These are phyloP conservation scores for Cytospora chrysosperma DNA, from an alignment of 2,329 filamentous ascomycete species.

Conservation along the genomic window DNA sequence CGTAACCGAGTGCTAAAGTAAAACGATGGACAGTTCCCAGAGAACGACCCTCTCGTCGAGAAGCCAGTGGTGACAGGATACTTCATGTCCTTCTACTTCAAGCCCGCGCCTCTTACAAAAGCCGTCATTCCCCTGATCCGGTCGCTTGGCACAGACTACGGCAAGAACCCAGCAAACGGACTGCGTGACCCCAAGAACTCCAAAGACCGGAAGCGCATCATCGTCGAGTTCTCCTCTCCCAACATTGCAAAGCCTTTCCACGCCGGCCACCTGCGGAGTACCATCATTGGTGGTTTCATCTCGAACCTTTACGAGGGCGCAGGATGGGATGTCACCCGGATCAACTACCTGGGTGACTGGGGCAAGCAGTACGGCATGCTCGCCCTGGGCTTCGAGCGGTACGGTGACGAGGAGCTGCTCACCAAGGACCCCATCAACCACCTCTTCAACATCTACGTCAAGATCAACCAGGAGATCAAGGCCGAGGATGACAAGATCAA, in stretches of 20 bases:
- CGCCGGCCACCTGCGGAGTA: slow-evolving; percentile 73
- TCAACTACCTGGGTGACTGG: slow-evolving; percentile 82
- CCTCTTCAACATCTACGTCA: slow-evolving; percentile 78
- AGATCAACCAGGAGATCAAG: slow-evolving; percentile 67
- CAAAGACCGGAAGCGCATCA: slow-evolving; percentile 62
- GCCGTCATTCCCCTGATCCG: slow-evolving; percentile 70
- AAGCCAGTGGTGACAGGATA: slow-evolving; percentile 66
- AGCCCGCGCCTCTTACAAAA: slow-evolving; percentile 62
- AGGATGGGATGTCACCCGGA: slow-evolving; percentile 70
- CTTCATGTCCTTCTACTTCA: slow-evolving; percentile 80
- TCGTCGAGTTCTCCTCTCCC: slow-evolving; percentile 81
- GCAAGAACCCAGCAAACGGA: slow-evolving; percentile 60
- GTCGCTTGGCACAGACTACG: slow-evolving; percentile 59
- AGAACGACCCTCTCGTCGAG: slow-evolving; percentile 68
- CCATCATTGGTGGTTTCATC: slow-evolving; percentile 77
- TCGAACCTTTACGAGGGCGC: slow-evolving; percentile 68
- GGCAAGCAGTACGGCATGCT: slow-evolving; percentile 75
- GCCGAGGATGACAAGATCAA: slow-evolving; percentile 67
- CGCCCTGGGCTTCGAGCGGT: slow-evolving; percentile 72
- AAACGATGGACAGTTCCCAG: slow-evolving; percentile 57
- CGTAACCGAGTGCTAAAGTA: slow-evolving; percentile 1
- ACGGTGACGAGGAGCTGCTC: slow-evolving; percentile 71
- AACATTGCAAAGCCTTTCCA: slow-evolving; percentile 88
- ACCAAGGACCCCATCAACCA: slow-evolving; percentile 76
- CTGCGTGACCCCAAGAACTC: slow-evolving; percentile 62